Conservation (phyloP, 192 early-diverging fungal genomes). For the Coemansia sp. region DNA sequence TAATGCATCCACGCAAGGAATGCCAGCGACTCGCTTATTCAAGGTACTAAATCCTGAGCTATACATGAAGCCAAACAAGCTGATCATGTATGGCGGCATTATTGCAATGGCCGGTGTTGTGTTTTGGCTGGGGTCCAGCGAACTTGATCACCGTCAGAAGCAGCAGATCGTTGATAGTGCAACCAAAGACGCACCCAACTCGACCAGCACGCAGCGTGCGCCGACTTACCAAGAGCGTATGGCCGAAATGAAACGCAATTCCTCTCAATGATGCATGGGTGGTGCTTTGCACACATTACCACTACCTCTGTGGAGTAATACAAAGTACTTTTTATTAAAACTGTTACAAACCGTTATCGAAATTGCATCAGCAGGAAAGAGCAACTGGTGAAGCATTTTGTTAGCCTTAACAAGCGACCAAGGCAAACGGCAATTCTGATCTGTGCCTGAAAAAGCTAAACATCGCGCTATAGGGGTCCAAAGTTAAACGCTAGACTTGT, state of each 20-base stretch:
- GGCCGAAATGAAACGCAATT: conserved; percentile 41
- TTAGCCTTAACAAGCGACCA: too few relatives aligned
- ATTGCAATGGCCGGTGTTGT: conserved; percentile 35
- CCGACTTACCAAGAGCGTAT: conserved; percentile 49
- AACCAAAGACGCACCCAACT: not conserved
- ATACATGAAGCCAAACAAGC: conserved; percentile 50
- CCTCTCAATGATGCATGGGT: not conserved
- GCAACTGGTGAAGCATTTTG: too few relatives aligned
- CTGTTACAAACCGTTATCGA: too few relatives aligned
- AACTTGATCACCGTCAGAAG: conserved; percentile 30
- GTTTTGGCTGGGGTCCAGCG: conserved; percentile 45
- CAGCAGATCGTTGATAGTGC: conserved; percentile 9
- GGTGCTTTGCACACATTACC: too few relatives aligned
- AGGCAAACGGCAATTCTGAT: too few relatives aligned
- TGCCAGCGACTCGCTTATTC: conserved; percentile 49
- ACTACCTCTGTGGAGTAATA: too few relatives aligned
- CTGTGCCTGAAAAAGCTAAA: too few relatives aligned
- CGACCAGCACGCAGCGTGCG: not conserved
- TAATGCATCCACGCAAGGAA: conserved; percentile 25
- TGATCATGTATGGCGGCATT: conserved; percentile 49
- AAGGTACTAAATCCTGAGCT: conserved; percentile 56
- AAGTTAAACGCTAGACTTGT: conserved; percentile 10
- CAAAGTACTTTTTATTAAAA: too few relatives aligned
- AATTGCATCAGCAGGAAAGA: too few relatives aligned
- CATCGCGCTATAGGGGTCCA: too few relatives aligned